A percentile compares a stretch with the other conserved stretches of the same genome.
phyloP scores from a whole-genome alignment of 768 basidiomycete species.

The Psilocybe tampanensis region DNA sequence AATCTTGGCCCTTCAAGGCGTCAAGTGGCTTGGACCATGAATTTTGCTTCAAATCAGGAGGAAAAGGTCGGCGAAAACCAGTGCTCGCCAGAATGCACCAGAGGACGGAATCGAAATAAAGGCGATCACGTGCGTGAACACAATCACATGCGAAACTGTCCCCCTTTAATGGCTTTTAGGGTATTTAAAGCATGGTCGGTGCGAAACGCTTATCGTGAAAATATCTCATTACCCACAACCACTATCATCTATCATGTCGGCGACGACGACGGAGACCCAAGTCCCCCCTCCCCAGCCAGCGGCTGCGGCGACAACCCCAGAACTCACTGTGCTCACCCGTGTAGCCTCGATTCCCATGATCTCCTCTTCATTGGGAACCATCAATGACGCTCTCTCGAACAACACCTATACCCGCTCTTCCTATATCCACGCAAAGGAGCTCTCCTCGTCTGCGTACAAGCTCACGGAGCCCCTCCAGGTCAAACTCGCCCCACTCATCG shows the following conservation, averaged over 20 bases:
- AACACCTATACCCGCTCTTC: conserved; percentile 66
- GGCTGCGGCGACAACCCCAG: conserved; percentile 44
- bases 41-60: no score
- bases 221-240: conserved; percentile 4
- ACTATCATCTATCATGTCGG: conserved; percentile 16
- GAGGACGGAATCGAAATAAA: no score
- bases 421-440: conserved; percentile 63
- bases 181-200: conserved; percentile 5
- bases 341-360: conserved; percentile 77
- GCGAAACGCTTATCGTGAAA: conserved; percentile 9
- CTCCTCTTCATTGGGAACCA: conserved; percentile 59
- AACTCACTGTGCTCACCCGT: conserved; percentile 62
- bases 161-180: not conserved
- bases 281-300: conserved; percentile 15
- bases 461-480: conserved; percentile 67
- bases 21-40: no score
- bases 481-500: conserved; percentile 66
- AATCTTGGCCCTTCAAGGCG: no score
- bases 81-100: no score
- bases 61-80: no score
- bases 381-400: conserved; percentile 59
- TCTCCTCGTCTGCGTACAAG: conserved; percentile 62
- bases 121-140: not conserved
- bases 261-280: conserved; percentile 30
- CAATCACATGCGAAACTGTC: conserved; percentile 18